Evolutionary conservation across 2,329 filamentous ascomycete species (phyloP).

Genomic region (Exophiala viscosa): DNA sequence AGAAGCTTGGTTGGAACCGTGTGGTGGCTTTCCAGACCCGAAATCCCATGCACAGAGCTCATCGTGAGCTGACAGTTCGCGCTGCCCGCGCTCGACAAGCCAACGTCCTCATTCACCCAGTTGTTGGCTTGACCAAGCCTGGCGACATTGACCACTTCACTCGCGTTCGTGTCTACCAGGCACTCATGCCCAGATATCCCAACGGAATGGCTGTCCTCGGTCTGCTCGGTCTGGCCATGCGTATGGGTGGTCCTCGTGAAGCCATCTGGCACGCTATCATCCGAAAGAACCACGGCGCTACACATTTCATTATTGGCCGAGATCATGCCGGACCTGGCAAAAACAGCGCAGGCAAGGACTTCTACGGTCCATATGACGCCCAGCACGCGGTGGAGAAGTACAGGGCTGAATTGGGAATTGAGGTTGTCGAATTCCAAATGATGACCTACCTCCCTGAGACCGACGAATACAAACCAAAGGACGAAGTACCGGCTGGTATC

Average conservation of each 20-base stretch:
- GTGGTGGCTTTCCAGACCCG: conserved; percentile 99
- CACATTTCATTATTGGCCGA: conserved; percentile 98
- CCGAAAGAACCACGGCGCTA: conserved; percentile 98
- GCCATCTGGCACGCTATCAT: conserved; percentile 99
- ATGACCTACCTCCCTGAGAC: conserved; percentile 98
- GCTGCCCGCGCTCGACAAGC: conserved; percentile 93
- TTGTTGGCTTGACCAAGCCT: conserved; percentile 96
- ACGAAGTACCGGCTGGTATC: conserved; percentile 78
- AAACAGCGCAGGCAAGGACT: conserved; percentile 94
- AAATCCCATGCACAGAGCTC: conserved; percentile 99
- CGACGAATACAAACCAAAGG: conserved; percentile 92
- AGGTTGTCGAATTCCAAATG: conserved; percentile 99
- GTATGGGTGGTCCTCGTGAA: conserved; percentile 97
- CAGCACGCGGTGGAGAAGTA: conserved; percentile 96
- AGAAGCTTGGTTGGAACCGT: conserved; percentile 97
- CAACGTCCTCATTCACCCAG: conserved; percentile 98
- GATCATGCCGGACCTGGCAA: conserved; percentile 97
- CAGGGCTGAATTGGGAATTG: conserved; percentile 92
- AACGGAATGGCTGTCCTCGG: conserved; percentile 98
- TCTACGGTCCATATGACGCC: conserved; percentile 97
- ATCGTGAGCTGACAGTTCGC: conserved; percentile 95
- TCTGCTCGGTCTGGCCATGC: conserved; percentile 93
- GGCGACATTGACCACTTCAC: conserved; percentile 99
- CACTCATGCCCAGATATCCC: conserved; percentile 90
- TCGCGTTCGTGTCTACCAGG: conserved; percentile 97